These are phyloP conservation scores for Aspergillus avenaceus DNA, from an alignment of 495 filamentous ascomycete species.

Conservation along the genomic window DNA sequence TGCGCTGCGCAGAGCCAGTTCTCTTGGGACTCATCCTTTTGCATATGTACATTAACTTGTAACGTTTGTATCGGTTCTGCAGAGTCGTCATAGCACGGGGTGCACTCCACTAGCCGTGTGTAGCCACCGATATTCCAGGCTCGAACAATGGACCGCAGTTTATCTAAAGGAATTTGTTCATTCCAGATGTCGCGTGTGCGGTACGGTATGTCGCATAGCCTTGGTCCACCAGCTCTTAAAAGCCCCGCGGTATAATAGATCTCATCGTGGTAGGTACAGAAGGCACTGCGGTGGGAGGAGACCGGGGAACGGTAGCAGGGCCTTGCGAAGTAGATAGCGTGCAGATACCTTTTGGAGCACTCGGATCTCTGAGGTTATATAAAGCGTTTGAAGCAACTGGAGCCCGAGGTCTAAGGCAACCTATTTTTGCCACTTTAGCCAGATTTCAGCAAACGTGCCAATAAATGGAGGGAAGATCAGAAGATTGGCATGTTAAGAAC, in stretches of 20 bases:
- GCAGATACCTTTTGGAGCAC: too few species aligned
- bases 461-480: too few species aligned
- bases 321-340: too few species aligned
- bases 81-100: not conserved
- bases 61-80: not conserved
- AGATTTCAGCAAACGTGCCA: too few species aligned
- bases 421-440: too few species aligned
- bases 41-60: not conserved
- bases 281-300: too few species aligned
- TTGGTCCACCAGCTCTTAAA: not conserved
- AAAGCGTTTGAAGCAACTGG: too few species aligned
- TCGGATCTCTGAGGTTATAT: too few species aligned
- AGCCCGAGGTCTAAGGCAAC: too few species aligned
- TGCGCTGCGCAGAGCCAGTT: not conserved
- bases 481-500: too few species aligned
- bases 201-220: not conserved
- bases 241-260: not conserved
- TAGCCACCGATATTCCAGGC: not conserved
- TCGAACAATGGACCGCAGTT: not conserved
- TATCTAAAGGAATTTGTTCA: not conserved
- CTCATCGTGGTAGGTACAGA: too few species aligned
- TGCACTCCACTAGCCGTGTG: not conserved
- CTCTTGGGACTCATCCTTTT: not conserved
- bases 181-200: not conserved
- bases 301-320: too few species aligned